Percentiles rank a stretch among this genome's conserved stretches.
Evolutionary conservation across 2,329 filamentous ascomycete genomes (phyloP).

Genomic region (Lojkania enalia): DNA sequence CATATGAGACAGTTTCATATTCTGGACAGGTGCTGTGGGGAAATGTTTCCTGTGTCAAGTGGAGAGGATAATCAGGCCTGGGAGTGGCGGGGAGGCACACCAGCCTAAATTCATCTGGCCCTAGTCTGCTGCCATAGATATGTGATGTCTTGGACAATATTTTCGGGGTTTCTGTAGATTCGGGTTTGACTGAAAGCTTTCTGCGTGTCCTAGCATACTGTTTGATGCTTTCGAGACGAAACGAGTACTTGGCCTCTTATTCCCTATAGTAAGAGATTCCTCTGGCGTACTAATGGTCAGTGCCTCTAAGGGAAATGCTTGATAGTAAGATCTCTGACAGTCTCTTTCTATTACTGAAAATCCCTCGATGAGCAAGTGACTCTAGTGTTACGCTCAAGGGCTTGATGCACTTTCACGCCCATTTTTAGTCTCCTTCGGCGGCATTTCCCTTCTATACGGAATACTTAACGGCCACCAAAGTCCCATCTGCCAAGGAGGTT

Average conservation of each 20-base stretch:
- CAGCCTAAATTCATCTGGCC: background rate
- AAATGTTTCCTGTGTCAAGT: slow-evolving; percentile 13
- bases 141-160: background rate
- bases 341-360: no score
- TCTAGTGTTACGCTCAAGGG: no score
- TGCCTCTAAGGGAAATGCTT: no score
- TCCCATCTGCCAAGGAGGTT: background rate
- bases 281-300: no score
- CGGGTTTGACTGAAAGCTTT: background rate
- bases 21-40: slow-evolving; percentile 22
- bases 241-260: no score
- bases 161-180: background rate
- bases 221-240: no score
- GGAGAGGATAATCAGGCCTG: slow-evolving; percentile 8
- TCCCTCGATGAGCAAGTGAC: no score
- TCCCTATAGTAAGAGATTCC: no score
- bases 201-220: background rate
- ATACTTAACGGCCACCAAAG: background rate
- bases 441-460: no score
- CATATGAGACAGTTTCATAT: slow-evolving; percentile 36
- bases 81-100: background rate
- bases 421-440: background rate
- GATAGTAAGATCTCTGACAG: no score
- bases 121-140: background rate
- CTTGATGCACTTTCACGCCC: background rate